These are phyloP conservation scores for Meyerozyma guilliermondii DNA, from an alignment of 1,139 yeast genomes.

Conservation along the genomic window DNA sequence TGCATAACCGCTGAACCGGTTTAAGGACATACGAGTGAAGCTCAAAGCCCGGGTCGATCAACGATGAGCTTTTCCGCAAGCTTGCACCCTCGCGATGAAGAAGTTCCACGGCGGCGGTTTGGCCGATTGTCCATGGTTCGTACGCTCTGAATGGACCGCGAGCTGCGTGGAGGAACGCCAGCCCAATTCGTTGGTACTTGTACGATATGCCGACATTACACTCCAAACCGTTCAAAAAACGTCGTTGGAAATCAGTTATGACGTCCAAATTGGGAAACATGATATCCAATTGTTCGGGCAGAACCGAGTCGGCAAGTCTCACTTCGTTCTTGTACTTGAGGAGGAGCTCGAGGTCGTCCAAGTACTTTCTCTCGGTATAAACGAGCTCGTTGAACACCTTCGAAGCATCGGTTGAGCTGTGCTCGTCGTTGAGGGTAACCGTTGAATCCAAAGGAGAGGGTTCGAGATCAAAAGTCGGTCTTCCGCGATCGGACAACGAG, in stretches of 20 bases:
- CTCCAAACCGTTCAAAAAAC: constrained; percentile 83
- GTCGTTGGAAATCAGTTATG: constrained; percentile 86
- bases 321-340: constrained; percentile 66
- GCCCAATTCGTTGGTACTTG: constrained; percentile 79
- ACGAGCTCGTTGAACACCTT: constrained; percentile 82
- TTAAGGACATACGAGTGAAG: constrained; percentile 84
- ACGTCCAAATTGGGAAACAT: constrained; percentile 84
- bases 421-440: constrained; percentile 18
- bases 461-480: constrained; percentile 3
- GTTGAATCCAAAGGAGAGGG: constrained; percentile 4
- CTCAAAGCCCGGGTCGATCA: constrained; percentile 85
- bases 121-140: constrained; percentile 88
- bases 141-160: constrained; percentile 77
- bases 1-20: constrained; percentile 92
- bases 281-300: constrained; percentile 75
- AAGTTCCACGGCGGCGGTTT: constrained; percentile 78
- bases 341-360: constrained; percentile 79
- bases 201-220: constrained; percentile 76
- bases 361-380: constrained; percentile 88
- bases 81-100: constrained; percentile 60
- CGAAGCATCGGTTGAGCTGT: constrained; percentile 47
- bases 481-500: not conserved
- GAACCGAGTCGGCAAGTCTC: constrained; percentile 57
- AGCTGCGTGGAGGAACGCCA: constrained; percentile 77
- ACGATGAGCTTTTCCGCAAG: constrained; percentile 49